Base-by-base conservation (phyloP, 208 protist species). In the Strigomonas galati region DNA sequence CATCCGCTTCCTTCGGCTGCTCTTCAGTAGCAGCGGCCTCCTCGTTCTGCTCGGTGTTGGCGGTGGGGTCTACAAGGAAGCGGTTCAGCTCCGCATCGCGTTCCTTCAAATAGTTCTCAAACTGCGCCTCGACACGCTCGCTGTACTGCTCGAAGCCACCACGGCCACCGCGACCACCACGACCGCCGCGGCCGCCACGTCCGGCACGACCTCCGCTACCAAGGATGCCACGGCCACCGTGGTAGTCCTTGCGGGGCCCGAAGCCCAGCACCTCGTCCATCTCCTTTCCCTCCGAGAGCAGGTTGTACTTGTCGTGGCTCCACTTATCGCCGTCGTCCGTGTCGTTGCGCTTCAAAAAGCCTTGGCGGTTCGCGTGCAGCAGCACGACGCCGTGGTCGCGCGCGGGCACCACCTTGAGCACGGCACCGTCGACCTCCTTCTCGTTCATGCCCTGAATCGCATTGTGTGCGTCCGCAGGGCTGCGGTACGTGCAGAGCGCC, bases 401-500 rank as follows among this genome's bases (percentile, higher is more conserved):
- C 2, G 90, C 81, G 17, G 78, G 72, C 28, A 78, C 77, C 2
- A 92, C 90, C 59, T 86, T 82, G 51, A 95, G 76, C 24, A 77
- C 71, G 6, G 74, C 71, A 44, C 78, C 78, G 12, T 93, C 90
- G 44, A 95, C 60, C 46, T 69, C 55, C 27, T 72, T 72, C n/a
- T 74, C 83, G 67, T 95, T 80, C 90, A 95, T 92, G 32, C 77
- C 67, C 27, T 81, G 71, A 17, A 93, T 66, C 14, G 87, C 86
- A 56, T 74, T 67, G 44, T 76, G 80, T 30, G 90, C 90, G 56
- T 95, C 90, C n/a, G 90, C 90, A 15, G 90, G 84, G 70, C 92
- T 95, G 72, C 86, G 87, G 69, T 89, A 96, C 19, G 90, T 96
- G 71, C 85, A 92, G 2, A 96, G 62, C 6, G 87, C 87, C 60